These are phyloP conservation scores for Penicillium manginii DNA, from an alignment of 495 filamentous ascomycete genomes.

Conservation along the genomic window DNA sequence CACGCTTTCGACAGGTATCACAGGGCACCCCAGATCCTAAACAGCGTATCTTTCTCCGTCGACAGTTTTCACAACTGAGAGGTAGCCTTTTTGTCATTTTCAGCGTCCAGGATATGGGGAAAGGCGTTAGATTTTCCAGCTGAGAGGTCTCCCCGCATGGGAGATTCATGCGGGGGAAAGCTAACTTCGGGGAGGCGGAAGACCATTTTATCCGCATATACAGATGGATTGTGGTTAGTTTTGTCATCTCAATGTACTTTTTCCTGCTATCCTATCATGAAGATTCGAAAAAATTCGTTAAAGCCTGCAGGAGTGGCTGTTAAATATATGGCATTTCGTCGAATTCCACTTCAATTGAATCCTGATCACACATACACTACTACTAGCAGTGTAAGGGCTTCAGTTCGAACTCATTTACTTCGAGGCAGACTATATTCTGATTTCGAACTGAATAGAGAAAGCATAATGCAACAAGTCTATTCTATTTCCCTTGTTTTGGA, in stretches of 20 bases:
- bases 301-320: no score
- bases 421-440: no score
- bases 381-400: no score
- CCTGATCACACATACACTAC: no score
- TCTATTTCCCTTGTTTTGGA: constrained; percentile 25
- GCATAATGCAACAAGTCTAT: constrained; percentile 34
- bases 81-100: constrained; percentile 10
- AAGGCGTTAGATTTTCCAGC: not conserved
- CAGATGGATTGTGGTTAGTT: no score
- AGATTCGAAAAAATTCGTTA: no score
- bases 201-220: not conserved
- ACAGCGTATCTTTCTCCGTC: constrained; percentile 13
- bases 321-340: no score
- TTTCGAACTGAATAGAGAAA: constrained; percentile 4
- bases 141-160: not conserved
- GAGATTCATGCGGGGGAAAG: not conserved
- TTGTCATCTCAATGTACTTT: no score
- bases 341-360: no score
- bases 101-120: not conserved
- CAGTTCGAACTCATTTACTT: no score
- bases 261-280: no score
- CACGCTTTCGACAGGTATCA: constrained; percentile 16
- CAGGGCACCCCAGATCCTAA: constrained; percentile 15
- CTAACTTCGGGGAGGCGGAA: not conserved
- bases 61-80: constrained; percentile 17